A percentile compares a stretch with the other conserved stretches of the same genome.
These are phyloP conservation scores for Geotrichum fermentans DNA, from an alignment of 1,139 yeast species.

Conservation along the genomic window DNA sequence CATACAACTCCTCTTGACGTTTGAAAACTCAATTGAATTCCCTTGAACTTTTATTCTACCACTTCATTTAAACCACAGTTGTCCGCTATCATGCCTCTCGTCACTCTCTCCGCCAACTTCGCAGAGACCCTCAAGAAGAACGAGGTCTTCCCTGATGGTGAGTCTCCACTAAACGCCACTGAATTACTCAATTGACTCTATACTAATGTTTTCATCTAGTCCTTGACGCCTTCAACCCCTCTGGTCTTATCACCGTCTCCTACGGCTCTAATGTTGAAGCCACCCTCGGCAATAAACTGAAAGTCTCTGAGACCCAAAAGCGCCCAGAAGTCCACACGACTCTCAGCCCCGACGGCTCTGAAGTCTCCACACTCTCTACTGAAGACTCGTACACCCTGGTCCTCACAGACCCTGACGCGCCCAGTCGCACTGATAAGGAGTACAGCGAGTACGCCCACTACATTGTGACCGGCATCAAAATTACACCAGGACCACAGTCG, in stretches of 20 bases:
- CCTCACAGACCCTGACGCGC: slow-evolving; percentile 92
- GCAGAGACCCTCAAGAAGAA: slow-evolving; percentile 57
- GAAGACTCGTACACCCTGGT: slow-evolving; percentile 64
- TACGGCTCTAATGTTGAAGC: slow-evolving; percentile 57
- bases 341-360: slow-evolving; percentile 41
- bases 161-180: too few relatives aligned
- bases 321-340: slow-evolving; percentile 66
- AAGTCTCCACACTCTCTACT: background rate
- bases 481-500: slow-evolving; percentile 38
- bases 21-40: too few relatives aligned
- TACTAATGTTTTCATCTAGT: slow-evolving; percentile 22
- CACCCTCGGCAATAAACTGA: slow-evolving; percentile 71
- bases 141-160: slow-evolving; percentile 60
- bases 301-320: slow-evolving; percentile 59
- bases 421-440: slow-evolving; percentile 69
- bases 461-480: slow-evolving; percentile 59
- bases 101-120: slow-evolving; percentile 59
- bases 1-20: too few relatives aligned
- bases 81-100: slow-evolving; percentile 20
- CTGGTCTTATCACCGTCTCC: slow-evolving; percentile 41
- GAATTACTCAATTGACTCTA: background rate
- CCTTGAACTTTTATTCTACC: too few relatives aligned
- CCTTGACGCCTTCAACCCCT: slow-evolving; percentile 37
- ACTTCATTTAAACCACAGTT: too few relatives aligned
- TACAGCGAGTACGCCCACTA: slow-evolving; percentile 89